Conservation (phyloP, 78 protist species). For the Dictyostelium brefeldianum region DNA sequence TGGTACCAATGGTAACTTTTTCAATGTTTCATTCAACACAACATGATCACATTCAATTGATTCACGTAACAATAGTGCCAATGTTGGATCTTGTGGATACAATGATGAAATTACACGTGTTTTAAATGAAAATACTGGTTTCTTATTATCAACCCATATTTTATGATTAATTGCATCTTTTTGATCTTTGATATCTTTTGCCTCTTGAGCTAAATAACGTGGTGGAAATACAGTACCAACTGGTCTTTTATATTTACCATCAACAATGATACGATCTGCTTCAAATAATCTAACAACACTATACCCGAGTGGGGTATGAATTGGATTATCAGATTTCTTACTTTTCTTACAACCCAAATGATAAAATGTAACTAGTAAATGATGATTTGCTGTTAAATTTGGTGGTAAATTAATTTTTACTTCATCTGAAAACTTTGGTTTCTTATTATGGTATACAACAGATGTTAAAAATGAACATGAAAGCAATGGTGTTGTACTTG, state of each 20-base stretch:
- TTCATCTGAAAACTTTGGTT: conserved; percentile 74
- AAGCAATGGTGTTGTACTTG: conserved; percentile 9
- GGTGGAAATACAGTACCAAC: conserved; percentile 72
- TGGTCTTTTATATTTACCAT: conserved; percentile 62
- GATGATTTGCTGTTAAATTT: conserved; percentile 53
- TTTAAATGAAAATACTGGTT: conserved; percentile 47
- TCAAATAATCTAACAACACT: conserved; percentile 53
- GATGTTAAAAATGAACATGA: conserved; percentile 19
- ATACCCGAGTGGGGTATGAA: conserved; percentile 37
- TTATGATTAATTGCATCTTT: conserved; percentile 24
- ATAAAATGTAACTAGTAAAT: conserved; percentile 62
- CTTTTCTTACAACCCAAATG: conserved; percentile 72
- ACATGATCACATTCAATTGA: conserved; percentile 2
- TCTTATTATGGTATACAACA: conserved; percentile 70
- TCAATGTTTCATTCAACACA: conserved; percentile 20
- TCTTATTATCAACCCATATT: conserved; percentile 81
- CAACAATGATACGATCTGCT: conserved; percentile 49
- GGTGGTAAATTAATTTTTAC: conserved; percentile 74
- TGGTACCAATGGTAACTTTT: conserved; percentile 36
- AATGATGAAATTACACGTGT: conserved; percentile 59
- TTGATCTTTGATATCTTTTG: conserved; percentile 29
- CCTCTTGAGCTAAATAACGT: conserved; percentile 33
- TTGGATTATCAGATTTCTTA: conserved; percentile 51
- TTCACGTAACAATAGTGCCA: conserved; percentile 9
- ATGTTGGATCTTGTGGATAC: conserved; percentile 67